Percentiles rank a stretch among this genome's conserved stretches.
Evolutionary conservation across 2,329 filamentous ascomycete species (phyloP).

Genomic region (Xylariales sp.): DNA sequence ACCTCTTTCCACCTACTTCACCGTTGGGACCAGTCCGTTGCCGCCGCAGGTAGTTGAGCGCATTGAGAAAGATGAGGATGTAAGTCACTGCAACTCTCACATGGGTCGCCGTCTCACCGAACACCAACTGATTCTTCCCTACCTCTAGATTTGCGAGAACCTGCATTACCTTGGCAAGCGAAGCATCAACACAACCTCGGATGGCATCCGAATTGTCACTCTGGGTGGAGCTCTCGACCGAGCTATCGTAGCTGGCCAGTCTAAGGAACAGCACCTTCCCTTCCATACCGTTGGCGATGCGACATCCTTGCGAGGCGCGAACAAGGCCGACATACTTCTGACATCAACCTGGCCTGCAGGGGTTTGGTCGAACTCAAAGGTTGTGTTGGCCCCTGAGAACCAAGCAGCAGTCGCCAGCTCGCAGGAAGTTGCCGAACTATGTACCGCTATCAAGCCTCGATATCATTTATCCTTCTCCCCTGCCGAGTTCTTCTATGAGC

Average conservation of each 20-base stretch:
- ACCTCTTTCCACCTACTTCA: constrained; percentile 86
- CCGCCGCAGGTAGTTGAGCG: constrained; percentile 67
- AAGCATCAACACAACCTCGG: constrained; percentile 81
- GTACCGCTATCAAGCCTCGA: constrained; percentile 73
- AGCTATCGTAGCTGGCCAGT: constrained; percentile 55
- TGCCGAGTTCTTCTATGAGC: constrained; percentile 70
- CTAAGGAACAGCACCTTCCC: constrained; percentile 69
- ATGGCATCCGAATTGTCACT: constrained; percentile 82
- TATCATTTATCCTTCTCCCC: constrained; percentile 80
- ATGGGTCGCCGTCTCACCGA: too few species aligned
- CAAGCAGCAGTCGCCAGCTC: constrained; percentile 48
- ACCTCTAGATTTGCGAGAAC: constrained; percentile 71
- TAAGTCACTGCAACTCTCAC: too few species aligned
- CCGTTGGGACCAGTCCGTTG: constrained; percentile 68
- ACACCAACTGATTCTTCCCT: neutral
- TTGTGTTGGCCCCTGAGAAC: constrained; percentile 49
- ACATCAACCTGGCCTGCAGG: constrained; percentile 81
- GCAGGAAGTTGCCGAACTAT: constrained; percentile 74
- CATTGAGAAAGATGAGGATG: constrained; percentile 63
- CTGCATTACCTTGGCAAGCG: constrained; percentile 86
- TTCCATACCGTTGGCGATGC: constrained; percentile 75
- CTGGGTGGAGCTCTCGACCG: constrained; percentile 71
- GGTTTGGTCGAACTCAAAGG: constrained; percentile 65
- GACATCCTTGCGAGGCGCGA: constrained; percentile 68
- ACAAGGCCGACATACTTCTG: constrained; percentile 78